These are phyloP conservation scores for Pugionium cornutum DNA, from an alignment of 345 rosid species.

Conservation along the genomic window DNA sequence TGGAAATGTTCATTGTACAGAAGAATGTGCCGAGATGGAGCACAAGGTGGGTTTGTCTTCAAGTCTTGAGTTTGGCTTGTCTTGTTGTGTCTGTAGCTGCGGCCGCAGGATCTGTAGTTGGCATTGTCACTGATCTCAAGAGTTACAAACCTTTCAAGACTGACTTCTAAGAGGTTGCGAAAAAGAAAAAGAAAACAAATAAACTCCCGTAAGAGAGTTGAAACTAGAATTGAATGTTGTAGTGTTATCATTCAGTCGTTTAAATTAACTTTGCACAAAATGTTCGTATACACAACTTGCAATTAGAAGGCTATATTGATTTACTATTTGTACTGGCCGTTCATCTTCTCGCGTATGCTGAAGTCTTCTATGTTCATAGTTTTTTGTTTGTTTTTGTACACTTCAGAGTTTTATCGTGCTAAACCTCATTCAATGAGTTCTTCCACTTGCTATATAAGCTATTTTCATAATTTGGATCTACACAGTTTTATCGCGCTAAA, in stretches of 20 bases:
- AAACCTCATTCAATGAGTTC: too few relatives aligned
- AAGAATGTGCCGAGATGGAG: slow-evolving; percentile 76
- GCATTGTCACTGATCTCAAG: slow-evolving; percentile 62
- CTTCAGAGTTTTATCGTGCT: too few relatives aligned
- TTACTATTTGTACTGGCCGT: too few relatives aligned
- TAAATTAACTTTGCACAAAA: neutral
- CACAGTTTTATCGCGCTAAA: too few relatives aligned
- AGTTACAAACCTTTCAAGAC: slow-evolving; percentile 65
- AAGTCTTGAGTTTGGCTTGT: slow-evolving; percentile 71
- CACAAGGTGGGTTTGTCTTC: slow-evolving; percentile 72
- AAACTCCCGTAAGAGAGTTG: neutral
- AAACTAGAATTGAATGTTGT: slow-evolving; percentile 17
- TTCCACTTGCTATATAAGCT: too few relatives aligned
- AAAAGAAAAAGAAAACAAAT: neutral
- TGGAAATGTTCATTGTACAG: slow-evolving; percentile 81
- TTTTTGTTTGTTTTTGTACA: too few relatives aligned
- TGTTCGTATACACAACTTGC: too few relatives aligned
- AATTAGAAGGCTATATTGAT: too few relatives aligned
- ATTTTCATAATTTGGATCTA: too few relatives aligned
- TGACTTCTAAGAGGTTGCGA: slow-evolving; percentile 38
- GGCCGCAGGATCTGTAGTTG: slow-evolving; percentile 79
- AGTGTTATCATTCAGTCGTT: slow-evolving; percentile 2
- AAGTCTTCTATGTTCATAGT: too few relatives aligned
- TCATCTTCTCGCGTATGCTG: too few relatives aligned
- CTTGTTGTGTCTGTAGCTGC: slow-evolving; percentile 72